These are phyloP conservation scores for Colletotrichum tamarilloi DNA, from an alignment of 2,329 filamentous ascomycete genomes.

Conservation along the genomic window DNA sequence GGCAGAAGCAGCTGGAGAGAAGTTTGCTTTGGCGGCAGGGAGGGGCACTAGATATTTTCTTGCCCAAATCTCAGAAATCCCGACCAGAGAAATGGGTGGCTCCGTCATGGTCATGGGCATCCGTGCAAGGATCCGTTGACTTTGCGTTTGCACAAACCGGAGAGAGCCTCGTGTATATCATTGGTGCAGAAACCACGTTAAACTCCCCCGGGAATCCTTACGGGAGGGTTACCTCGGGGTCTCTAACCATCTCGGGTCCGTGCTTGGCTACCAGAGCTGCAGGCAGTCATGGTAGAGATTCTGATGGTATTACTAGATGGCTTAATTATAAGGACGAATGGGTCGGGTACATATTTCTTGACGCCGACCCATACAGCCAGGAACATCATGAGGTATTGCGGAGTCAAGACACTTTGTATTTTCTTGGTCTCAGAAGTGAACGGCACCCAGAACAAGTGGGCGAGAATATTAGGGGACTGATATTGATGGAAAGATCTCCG, in stretches of 20 bases:
- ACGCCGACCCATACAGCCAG: background rate
- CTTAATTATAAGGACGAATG: background rate
- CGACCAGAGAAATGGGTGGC: background rate
- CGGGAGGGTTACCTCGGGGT: background rate
- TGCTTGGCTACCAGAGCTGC: background rate
- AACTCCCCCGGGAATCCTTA: background rate
- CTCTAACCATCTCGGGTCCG: background rate
- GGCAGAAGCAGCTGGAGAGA: background rate
- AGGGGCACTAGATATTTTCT: background rate
- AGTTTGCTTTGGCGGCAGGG: background rate
- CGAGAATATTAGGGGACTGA: background rate
- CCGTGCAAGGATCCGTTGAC: background rate
- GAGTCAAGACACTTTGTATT: background rate
- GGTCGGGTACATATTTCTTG: background rate
- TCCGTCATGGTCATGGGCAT: background rate
- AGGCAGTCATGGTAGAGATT: background rate
- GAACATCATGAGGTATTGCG: background rate
- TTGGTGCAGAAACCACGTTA: background rate
- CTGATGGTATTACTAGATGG: background rate
- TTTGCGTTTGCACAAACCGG: background rate
- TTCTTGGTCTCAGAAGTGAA: background rate
- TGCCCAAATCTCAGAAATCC: background rate
- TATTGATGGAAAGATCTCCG: background rate
- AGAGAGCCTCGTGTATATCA: background rate
- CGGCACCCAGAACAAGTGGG: background rate